phyloP scores from a whole-genome alignment of 306 rosid species.

The Casuarina glauca region DNA sequence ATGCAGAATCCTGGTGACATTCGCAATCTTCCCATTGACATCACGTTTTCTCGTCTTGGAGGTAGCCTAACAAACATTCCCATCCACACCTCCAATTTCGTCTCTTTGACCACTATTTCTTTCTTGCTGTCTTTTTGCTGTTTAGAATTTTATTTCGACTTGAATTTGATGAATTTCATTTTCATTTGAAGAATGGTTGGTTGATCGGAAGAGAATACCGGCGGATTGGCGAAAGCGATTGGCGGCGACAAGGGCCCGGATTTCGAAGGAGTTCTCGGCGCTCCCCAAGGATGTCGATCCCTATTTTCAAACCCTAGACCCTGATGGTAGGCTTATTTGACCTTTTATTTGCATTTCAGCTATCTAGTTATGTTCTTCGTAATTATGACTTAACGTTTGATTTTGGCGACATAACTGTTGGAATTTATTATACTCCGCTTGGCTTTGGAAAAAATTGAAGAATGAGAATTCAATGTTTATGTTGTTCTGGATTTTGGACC shows the following conservation, averaged over 20 bases:
- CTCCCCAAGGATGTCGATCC: conserved; percentile 82
- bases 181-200: conserved; percentile 75
- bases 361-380: neutral
- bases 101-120: neutral
- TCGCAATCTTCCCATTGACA: conserved; percentile 83
- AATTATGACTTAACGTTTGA: neutral
- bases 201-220: conserved; percentile 87
- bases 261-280: conserved; percentile 68
- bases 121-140: neutral
- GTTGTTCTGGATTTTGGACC: neutral
- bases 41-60: conserved; percentile 92
- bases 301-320: conserved; percentile 66
- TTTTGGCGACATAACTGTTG: neutral
- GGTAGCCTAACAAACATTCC: conserved; percentile 36
- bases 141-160: conserved; percentile 5
- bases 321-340: conserved; percentile 51
- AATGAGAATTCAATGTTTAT: neutral
- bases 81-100: neutral
- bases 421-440: neutral
- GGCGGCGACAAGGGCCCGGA: conserved; percentile 62
- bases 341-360: neutral
- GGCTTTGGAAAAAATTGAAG: neutral
- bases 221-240: conserved; percentile 90
- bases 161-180: conserved; percentile 5
- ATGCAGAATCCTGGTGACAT: conserved; percentile 70